phyloP scores from a whole-genome alignment of 768 basidiomycete genomes.

The Crassisporium funariophilum region DNA sequence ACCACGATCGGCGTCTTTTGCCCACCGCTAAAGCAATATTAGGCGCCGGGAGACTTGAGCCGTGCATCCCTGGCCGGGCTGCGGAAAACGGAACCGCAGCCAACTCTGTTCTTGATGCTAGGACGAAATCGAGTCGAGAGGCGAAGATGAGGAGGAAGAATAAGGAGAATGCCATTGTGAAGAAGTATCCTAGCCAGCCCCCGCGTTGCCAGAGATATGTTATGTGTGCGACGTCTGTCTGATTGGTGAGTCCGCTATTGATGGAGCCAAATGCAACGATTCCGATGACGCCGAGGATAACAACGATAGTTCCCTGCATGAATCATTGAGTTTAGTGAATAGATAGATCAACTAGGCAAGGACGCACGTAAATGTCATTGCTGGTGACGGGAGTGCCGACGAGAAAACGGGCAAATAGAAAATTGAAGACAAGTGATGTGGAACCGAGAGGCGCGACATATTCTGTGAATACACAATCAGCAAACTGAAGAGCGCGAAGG shows the following conservation, averaged over 20 bases:
- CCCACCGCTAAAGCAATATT: slow-evolving; percentile 12
- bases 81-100: slow-evolving; percentile 50
- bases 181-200: slow-evolving; percentile 92
- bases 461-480: slow-evolving; percentile 46
- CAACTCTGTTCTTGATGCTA: slow-evolving; percentile 70
- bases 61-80: slow-evolving; percentile 9
- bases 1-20: slow-evolving; percentile 19
- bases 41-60: slow-evolving; percentile 22
- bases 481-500: background rate
- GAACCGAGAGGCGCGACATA: slow-evolving; percentile 97
- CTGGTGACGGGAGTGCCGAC: slow-evolving; percentile 84
- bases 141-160: slow-evolving; percentile 67
- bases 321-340: background rate
- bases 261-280: slow-evolving; percentile 88
- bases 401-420: slow-evolving; percentile 88
- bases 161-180: slow-evolving; percentile 73
- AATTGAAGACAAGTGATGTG: slow-evolving; percentile 94
- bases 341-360: background rate
- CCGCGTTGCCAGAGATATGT: slow-evolving; percentile 83
- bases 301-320: slow-evolving; percentile 74
- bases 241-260: slow-evolving; percentile 74
- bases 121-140: slow-evolving; percentile 71
- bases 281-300: slow-evolving; percentile 83
- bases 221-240: slow-evolving; percentile 74
- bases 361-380: slow-evolving; percentile 77